These are phyloP conservation scores for Pulveroboletus sp. DNA, from an alignment of 768 basidiomycete species.

Conservation along the genomic window DNA sequence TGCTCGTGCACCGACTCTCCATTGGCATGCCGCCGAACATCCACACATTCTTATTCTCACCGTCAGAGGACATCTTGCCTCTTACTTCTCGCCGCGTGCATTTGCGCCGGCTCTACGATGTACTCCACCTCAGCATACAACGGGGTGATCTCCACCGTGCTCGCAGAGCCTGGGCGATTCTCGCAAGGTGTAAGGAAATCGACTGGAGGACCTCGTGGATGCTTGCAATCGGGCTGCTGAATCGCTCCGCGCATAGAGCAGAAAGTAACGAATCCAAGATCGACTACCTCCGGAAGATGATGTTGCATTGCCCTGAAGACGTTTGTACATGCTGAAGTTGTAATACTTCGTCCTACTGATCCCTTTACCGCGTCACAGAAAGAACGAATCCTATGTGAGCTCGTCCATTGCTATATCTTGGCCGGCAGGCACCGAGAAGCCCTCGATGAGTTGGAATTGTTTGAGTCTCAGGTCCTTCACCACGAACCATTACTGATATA, in stretches of 20 bases:
- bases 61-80: constrained; percentile 46
- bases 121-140: constrained; percentile 68
- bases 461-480: constrained; percentile 24
- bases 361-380: constrained; percentile 42
- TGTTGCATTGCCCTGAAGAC: constrained; percentile 63
- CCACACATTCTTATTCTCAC: constrained; percentile 60
- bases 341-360: constrained; percentile 13
- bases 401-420: constrained; percentile 63
- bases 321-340: constrained; percentile 39
- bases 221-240: constrained; percentile 56
- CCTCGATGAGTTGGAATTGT: constrained; percentile 85
- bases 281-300: constrained; percentile 65
- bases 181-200: constrained; percentile 73
- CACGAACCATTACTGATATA: not conserved
- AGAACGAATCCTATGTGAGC: constrained; percentile 70
- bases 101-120: constrained; percentile 68
- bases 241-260: constrained; percentile 28
- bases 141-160: constrained; percentile 62
- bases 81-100: constrained; percentile 63
- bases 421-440: constrained; percentile 61
- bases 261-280: constrained; percentile 37
- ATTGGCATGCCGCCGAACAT: constrained; percentile 26
- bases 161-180: constrained; percentile 66
- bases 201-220: constrained; percentile 72
- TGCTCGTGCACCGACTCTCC: not conserved